Conservation (phyloP, 345 rosid genomes). For the Litchi chinensis region DNA sequence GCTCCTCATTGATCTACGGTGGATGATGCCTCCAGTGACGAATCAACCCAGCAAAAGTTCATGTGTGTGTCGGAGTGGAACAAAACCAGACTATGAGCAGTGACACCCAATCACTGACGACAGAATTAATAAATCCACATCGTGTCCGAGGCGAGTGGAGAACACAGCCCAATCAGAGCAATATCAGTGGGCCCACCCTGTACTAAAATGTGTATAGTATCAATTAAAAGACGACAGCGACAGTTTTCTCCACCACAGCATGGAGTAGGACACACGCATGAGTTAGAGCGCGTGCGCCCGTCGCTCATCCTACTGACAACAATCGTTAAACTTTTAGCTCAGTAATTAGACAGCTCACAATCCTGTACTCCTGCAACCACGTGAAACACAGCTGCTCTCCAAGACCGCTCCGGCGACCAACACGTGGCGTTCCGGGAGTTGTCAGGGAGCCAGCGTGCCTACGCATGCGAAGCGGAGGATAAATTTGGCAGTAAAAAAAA, state of each 20-base stretch:
- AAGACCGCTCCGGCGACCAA: not conserved
- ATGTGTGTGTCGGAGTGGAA: slow-evolving; percentile 10
- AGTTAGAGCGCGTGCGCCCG: slow-evolving; percentile 26
- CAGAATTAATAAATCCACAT: slow-evolving; percentile 35
- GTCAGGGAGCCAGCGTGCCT: not conserved
- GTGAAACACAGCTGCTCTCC: not conserved
- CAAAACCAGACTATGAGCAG: slow-evolving; percentile 22
- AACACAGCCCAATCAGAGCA: slow-evolving; percentile 24
- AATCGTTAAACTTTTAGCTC: slow-evolving; percentile 29
- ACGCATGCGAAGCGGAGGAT: slow-evolving; percentile 16
- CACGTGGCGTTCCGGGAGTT: slow-evolving; percentile 10
- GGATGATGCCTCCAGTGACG: not conserved
- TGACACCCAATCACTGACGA: slow-evolving; percentile 39
- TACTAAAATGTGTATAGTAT: slow-evolving; percentile 20
- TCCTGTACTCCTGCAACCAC: slow-evolving; percentile 11
- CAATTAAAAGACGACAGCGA: slow-evolving; percentile 19
- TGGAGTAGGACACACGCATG: not conserved
- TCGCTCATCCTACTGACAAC: slow-evolving; percentile 28
- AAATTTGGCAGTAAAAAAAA: not conserved
- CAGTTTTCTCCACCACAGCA: slow-evolving; percentile 1
- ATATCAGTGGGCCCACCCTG: slow-evolving; percentile 1
- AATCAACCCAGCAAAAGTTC: slow-evolving; percentile 9
- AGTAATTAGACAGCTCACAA: slow-evolving; percentile 2
- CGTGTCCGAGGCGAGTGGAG: slow-evolving; percentile 9
- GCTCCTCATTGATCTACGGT: not conserved